Conservation (phyloP, 352 stramenopile species). For the Phytophthora brassicae region DNA sequence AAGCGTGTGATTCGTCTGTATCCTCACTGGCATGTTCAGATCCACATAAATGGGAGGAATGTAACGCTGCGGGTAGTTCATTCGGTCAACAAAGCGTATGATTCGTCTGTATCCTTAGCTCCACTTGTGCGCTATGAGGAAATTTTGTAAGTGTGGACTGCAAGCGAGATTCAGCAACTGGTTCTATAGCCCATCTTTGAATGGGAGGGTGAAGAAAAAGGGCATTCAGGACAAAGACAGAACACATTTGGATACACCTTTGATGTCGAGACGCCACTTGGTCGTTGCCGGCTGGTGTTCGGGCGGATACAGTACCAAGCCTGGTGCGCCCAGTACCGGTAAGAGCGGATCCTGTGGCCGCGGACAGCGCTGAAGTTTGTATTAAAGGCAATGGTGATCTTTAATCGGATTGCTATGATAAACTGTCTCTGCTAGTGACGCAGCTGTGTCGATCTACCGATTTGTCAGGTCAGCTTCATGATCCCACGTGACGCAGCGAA, state of each 20-base stretch:
- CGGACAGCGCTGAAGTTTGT: background rate
- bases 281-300: constrained; percentile 15
- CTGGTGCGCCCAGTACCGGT: constrained; percentile 7
- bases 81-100: too few relatives aligned
- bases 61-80: constrained; percentile 41
- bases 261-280: constrained; percentile 17
- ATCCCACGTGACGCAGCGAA: constrained; percentile 24
- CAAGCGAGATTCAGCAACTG: constrained; percentile 10
- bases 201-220: constrained; percentile 21
- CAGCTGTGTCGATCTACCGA: constrained; percentile 26
- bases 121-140: constrained; percentile 24
- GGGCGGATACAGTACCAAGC: constrained; percentile 17
- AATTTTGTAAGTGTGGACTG: constrained; percentile 39
- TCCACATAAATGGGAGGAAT: constrained; percentile 46
- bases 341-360: constrained; percentile 9
- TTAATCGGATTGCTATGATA: background rate
- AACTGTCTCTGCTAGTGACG: constrained; percentile 11
- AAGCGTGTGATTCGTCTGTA: too few relatives aligned
- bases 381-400: too few relatives aligned
- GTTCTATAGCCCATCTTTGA: constrained; percentile 20
- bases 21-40: constrained; percentile 38
- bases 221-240: constrained; percentile 23
- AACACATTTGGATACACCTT: constrained; percentile 37
- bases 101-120: background rate
- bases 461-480: constrained; percentile 14